phyloP scores from a whole-genome alignment of 1,284 basidiomycete species.

The Phenoliferia sp. region DNA sequence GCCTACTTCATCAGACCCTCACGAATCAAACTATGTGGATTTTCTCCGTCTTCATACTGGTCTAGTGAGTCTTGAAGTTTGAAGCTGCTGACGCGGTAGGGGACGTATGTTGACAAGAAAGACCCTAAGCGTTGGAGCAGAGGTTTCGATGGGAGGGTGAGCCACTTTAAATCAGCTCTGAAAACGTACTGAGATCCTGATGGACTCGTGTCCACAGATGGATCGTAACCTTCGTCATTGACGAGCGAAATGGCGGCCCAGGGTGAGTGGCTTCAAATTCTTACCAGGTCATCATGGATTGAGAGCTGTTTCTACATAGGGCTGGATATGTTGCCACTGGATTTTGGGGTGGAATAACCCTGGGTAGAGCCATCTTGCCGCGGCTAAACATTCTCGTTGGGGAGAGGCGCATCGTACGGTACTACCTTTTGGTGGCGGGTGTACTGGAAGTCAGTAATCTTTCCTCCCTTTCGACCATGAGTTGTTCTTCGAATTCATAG shows the following conservation, averaged over 20 bases:
- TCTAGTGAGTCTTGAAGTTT: constrained; percentile 9
- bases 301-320: too few species aligned
- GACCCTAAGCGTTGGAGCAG: constrained; percentile 16
- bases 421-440: constrained; percentile 14
- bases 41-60: constrained; percentile 16
- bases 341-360: constrained; percentile 20
- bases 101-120: background rate
- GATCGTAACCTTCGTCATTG: constrained; percentile 28
- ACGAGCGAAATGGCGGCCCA: constrained; percentile 19
- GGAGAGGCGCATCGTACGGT: constrained; percentile 13
- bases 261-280: background rate
- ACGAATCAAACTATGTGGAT: constrained; percentile 7
- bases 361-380: constrained; percentile 11
- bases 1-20: constrained; percentile 11
- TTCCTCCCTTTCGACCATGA: background rate
- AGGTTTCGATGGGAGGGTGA: constrained; percentile 26
- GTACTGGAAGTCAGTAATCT: constrained; percentile 15
- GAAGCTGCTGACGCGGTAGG: too few species aligned
- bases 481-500: too few species aligned
- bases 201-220: constrained; percentile 6
- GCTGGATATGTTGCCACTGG: constrained; percentile 4
- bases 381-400: constrained; percentile 21
- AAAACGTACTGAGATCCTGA: background rate
- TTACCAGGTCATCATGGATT: background rate
- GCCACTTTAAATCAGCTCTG: background rate